Conservation (phyloP, 257 asterid species). For the Solanum chiquidenum region DNA sequence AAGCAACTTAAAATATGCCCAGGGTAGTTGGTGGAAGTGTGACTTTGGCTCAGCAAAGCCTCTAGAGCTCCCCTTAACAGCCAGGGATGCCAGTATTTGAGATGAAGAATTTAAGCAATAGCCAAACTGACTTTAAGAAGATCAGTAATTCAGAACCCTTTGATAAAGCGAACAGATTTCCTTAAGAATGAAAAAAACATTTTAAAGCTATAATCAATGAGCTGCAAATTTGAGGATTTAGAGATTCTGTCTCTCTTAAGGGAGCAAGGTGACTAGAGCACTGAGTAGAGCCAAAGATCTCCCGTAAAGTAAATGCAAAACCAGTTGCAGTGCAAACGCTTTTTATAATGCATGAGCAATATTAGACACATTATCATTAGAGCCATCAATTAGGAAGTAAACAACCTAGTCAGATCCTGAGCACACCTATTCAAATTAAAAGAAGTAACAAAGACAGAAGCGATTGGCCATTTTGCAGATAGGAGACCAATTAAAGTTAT, state of each 20-base stretch:
- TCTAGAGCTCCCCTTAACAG: neutral
- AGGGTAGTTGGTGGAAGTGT: neutral
- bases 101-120: neutral
- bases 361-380: neutral
- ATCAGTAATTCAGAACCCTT: neutral
- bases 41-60: neutral
- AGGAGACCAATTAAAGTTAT: neutral
- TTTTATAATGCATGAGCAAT: neutral
- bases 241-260: neutral
- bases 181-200: neutral
- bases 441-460: neutral
- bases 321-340: neutral
- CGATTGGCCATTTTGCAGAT: neutral
- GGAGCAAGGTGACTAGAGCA: neutral
- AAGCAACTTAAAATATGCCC: neutral
- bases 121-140: neutral
- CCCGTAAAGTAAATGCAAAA: neutral
- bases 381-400: neutral
- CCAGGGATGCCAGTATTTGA: neutral
- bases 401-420: neutral
- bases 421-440: neutral
- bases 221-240: neutral
- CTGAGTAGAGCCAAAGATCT: neutral
- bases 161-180: neutral
- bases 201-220: neutral